phyloP scores from a whole-genome alignment of 768 basidiomycete species.

The Lactarius akahatsu region DNA sequence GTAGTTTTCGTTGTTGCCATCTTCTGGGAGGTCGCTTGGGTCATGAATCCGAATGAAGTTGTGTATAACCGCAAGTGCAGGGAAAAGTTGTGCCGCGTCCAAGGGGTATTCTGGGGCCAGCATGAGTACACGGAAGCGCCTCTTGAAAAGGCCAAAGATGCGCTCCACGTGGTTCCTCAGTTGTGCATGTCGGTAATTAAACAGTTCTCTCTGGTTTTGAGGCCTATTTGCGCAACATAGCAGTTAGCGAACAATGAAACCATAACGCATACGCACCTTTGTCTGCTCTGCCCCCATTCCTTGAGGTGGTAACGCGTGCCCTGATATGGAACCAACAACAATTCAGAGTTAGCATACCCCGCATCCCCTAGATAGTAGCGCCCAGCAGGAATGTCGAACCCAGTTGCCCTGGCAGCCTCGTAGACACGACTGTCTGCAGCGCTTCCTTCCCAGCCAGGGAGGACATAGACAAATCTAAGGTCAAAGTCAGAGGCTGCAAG shows the following conservation, averaged over 20 bases:
- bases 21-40: too few relatives aligned
- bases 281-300: slow-evolving; percentile 34
- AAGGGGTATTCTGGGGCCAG: too few relatives aligned
- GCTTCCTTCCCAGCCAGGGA: slow-evolving; percentile 35
- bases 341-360: slow-evolving; percentile 29
- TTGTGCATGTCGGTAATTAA: neutral
- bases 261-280: too few relatives aligned
- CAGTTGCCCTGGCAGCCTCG: slow-evolving; percentile 30
- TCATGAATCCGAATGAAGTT: too few relatives aligned
- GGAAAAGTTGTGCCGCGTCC: too few relatives aligned
- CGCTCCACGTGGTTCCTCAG: neutral
- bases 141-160: neutral
- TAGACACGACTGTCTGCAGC: slow-evolving; percentile 33
- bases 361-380: slow-evolving; percentile 32
- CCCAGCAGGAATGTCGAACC: slow-evolving; percentile 32
- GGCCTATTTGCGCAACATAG: neutral
- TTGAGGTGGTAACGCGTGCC: slow-evolving; percentile 37
- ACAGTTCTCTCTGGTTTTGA: neutral
- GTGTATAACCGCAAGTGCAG: too few relatives aligned
- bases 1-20: too few relatives aligned
- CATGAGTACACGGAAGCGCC: too few relatives aligned
- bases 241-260: too few relatives aligned
- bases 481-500: slow-evolving; percentile 34
- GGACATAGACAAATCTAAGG: slow-evolving; percentile 30
- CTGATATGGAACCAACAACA: slow-evolving; percentile 34